Conservation (phyloP, 192 early-diverging fungal genomes). For the Haplosporangium gracile region DNA sequence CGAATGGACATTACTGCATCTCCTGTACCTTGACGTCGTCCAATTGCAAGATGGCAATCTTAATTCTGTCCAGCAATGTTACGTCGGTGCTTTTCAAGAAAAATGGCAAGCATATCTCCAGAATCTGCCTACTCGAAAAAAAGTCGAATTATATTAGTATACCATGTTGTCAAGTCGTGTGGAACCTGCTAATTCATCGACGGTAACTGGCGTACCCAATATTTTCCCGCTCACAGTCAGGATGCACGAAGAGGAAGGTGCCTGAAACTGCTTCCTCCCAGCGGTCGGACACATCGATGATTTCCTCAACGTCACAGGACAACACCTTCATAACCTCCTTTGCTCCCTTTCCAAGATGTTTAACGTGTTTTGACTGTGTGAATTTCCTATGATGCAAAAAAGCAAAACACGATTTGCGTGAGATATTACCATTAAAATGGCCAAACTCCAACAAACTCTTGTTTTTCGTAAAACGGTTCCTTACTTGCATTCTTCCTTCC, state of each 20-base stretch:
- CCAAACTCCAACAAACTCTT: background rate
- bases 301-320: constrained; percentile 56
- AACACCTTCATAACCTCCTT: constrained; percentile 21
- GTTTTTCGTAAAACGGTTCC: background rate
- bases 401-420: background rate
- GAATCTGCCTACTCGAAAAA: constrained; percentile 31
- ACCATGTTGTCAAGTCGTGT: background rate
- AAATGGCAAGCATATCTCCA: constrained; percentile 23
- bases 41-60: constrained; percentile 47
- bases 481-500: constrained; percentile 45
- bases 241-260: constrained; percentile 65
- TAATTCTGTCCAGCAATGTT: constrained; percentile 58
- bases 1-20: background rate
- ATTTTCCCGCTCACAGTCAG: constrained; percentile 47
- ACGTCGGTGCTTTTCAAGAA: constrained; percentile 50
- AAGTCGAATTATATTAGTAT: background rate
- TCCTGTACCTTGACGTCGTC: constrained; percentile 59
- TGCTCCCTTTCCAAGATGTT: constrained; percentile 20
- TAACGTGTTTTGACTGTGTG: constrained; percentile 4
- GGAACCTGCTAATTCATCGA: background rate
- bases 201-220: constrained; percentile 5
- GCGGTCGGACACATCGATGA: constrained; percentile 51
- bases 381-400: constrained; percentile 20
- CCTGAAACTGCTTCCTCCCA: constrained; percentile 70
- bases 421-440: background rate